Base-by-base conservation (phyloP, 805 yeast genomes). In the Scheffersomyces stipitis region DNA sequence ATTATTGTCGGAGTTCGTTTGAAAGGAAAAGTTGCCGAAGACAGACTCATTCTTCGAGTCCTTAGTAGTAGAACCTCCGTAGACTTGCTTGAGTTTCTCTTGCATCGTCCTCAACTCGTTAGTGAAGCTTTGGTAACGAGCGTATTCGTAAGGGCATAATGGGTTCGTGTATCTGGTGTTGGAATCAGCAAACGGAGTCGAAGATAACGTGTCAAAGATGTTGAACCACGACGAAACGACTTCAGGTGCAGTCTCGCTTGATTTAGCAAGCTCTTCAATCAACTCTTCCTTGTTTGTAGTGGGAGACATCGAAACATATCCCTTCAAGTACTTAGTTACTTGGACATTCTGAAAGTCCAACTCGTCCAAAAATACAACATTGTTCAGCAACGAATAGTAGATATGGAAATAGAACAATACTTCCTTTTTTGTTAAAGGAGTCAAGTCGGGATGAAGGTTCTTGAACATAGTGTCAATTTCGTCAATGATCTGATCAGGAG, bases 341-440 rank as follows among this genome's bases (percentile, higher is more conserved):
- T 37, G 40, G 1, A 47, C 49, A 35, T 66, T 48, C 13, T 52
- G 52, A 30, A 58, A 52, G 18, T 48, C 33, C 31, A 67, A 40
- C 22, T 60, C 65, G 27, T 59, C 63, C 32, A 56, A 48, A 31
- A 44, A 46, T 10, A 52, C 45, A 2, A 48, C 24, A 28, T 49
- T 52, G 39, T 62, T 58, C 41, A 54, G 52, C n/a, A 66, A 41
- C 5, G 56, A 52, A 44, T 56, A 55, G 43, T 48, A 64, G 12
- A 64, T 41, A 27, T 53, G 57, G 44, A 56, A 60, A 31, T 45
- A 45, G 13, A 39, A 40, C 36, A 54, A 48, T 4, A 65, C 54
- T 22, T 63, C 66, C 16, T 49, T 48, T 20, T 45, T 47, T 3
- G 61, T 41, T 22, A 60, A 29, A 4, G 64, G 56, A 10, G 28